phyloP scores from a whole-genome alignment of 2,329 filamentous ascomycete genomes.

The Penicillium hesseltinei region DNA sequence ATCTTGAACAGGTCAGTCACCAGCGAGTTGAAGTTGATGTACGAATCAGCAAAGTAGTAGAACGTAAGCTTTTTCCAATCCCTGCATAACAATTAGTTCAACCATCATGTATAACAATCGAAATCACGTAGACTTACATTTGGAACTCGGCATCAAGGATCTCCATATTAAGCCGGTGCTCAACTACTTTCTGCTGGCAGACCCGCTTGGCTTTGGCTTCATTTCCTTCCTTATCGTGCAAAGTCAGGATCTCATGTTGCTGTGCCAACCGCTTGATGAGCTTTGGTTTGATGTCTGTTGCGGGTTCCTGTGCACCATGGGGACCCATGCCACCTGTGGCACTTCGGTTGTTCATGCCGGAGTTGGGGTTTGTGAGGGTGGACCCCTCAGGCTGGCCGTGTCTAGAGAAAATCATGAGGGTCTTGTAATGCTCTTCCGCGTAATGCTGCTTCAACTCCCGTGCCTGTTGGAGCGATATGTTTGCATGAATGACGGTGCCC shows the following conservation, averaged over 20 bases:
- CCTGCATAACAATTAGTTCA: slow-evolving; percentile 51
- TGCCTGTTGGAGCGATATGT: slow-evolving; percentile 82
- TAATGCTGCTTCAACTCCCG: slow-evolving; percentile 89
- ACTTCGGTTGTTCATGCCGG: slow-evolving; percentile 64
- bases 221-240: slow-evolving; percentile 94
- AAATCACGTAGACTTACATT: slow-evolving; percentile 65
- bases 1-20: slow-evolving; percentile 98
- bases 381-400: slow-evolving; percentile 55
- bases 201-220: slow-evolving; percentile 97
- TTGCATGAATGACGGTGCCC: slow-evolving; percentile 84
- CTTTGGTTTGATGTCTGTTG: slow-evolving; percentile 84
- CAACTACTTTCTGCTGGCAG: slow-evolving; percentile 93
- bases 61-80: slow-evolving; percentile 99
- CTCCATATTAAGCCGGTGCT: slow-evolving; percentile 95
- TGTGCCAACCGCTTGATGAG: slow-evolving; percentile 95
- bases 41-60: slow-evolving; percentile 96
- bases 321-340: slow-evolving; percentile 77
- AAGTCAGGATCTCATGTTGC: slow-evolving; percentile 80
- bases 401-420: slow-evolving; percentile 98
- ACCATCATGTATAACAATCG: not conserved
- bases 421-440: slow-evolving; percentile 93
- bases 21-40: slow-evolving; percentile 98
- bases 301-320: slow-evolving; percentile 69
- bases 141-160: slow-evolving; percentile 98
- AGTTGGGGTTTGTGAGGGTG: slow-evolving; percentile 44